Conservation (phyloP, 129 eudicot species). For the Glebionis coronaria region DNA sequence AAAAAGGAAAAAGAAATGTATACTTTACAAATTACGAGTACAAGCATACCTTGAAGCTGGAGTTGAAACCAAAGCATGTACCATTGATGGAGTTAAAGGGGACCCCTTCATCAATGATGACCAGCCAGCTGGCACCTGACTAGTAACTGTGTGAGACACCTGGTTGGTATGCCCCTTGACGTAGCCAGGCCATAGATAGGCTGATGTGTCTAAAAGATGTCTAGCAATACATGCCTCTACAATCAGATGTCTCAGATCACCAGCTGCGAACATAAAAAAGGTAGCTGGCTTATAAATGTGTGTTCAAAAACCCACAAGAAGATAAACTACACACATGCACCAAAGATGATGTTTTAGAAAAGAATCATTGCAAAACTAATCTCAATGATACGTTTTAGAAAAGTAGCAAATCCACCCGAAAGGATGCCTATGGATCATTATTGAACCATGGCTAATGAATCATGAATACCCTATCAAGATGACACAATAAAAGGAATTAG, state of each 20-base stretch:
- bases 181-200: slow-evolving; percentile 93
- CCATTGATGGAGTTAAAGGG: slow-evolving; percentile 72
- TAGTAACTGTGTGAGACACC: slow-evolving; percentile 67
- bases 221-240: slow-evolving; percentile 99
- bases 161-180: slow-evolving; percentile 78
- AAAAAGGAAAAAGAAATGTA: background rate
- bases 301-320: slow-evolving; percentile 1
- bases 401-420: background rate
- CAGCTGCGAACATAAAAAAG: slow-evolving; percentile 53
- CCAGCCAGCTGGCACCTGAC: slow-evolving; percentile 89
- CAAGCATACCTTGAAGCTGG: slow-evolving; percentile 86
- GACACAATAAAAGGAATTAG: background rate
- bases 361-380: background rate
- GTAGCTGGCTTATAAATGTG: background rate
- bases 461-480: background rate
- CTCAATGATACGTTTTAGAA: background rate
- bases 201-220: slow-evolving; percentile 81
- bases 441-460: background rate
- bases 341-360: background rate
- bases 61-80: slow-evolving; percentile 59
- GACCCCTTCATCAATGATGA: slow-evolving; percentile 88
- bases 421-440: background rate
- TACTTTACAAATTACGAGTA: background rate
- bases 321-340: background rate
- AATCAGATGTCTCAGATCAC: slow-evolving; percentile 83